Percentiles rank a stretch among this genome's conserved stretches.
phyloP scores from a whole-genome alignment of 257 asterid genomes.

The Solanum etuberosum region DNA sequence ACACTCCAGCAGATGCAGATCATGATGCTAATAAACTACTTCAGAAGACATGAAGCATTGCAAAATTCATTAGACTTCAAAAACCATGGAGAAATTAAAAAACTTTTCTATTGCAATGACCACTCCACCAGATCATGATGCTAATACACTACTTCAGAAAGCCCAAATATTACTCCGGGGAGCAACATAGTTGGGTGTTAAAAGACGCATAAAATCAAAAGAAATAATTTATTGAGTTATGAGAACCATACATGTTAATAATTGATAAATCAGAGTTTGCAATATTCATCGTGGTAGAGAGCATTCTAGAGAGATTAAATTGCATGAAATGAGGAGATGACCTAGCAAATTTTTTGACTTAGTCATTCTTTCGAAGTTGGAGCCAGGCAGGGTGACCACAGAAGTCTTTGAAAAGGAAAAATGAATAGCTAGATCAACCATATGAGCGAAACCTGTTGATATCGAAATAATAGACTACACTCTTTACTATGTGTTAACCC shows the following conservation, averaged over 20 bases:
- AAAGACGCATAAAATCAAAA: not conserved
- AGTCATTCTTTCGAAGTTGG: not conserved
- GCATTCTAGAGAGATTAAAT: not conserved
- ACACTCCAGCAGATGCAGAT: not conserved
- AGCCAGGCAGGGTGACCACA: not conserved
- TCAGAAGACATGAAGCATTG: not conserved
- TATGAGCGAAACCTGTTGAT: not conserved
- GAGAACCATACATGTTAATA: not conserved
- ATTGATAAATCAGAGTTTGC: not conserved
- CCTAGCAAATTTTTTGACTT: not conserved
- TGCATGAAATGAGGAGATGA: not conserved
- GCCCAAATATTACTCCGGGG: not conserved
- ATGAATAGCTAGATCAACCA: not conserved
- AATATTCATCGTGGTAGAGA: not conserved
- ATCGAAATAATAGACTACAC: not conserved
- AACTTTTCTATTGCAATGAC: not conserved
- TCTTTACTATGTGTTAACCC: not conserved
- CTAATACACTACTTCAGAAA: not conserved
- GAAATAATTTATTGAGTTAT: not conserved
- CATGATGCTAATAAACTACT: not conserved
- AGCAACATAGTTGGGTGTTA: not conserved
- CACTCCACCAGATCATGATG: not conserved
- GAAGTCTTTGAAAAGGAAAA: not conserved
- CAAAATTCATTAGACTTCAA: not conserved
- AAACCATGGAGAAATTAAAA: not conserved